Evolutionary conservation across 2,329 filamentous ascomycete species (phyloP).

Genomic region (Venturiaceae sp.): DNA sequence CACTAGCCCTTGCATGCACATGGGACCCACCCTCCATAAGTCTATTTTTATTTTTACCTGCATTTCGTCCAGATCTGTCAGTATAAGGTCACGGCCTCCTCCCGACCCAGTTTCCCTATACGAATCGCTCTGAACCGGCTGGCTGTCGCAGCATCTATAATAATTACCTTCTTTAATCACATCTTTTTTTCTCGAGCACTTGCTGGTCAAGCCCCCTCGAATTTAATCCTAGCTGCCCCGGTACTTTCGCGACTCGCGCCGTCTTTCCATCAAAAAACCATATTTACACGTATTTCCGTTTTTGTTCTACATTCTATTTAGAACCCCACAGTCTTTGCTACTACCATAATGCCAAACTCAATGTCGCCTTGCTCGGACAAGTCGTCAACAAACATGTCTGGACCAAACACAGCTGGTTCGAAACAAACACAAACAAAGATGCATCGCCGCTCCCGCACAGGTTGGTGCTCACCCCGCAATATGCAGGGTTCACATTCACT

Average conservation of each 20-base stretch:
- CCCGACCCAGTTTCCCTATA: background rate
- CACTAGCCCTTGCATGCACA: background rate
- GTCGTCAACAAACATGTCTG: constrained; percentile 35
- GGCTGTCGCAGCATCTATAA: constrained; percentile 9
- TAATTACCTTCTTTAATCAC: constrained; percentile 8
- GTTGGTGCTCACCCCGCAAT: constrained; percentile 44
- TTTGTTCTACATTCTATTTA: background rate
- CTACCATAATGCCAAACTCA: constrained; percentile 1
- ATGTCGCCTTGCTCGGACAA: constrained; percentile 20
- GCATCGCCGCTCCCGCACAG: constrained; percentile 90
- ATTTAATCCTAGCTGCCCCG: constrained; percentile 7
- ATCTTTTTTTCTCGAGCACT: background rate
- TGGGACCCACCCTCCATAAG: background rate
- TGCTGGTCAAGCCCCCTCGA: constrained; percentile 9
- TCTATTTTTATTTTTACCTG: constrained; percentile 2
- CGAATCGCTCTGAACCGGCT: constrained; percentile 7
- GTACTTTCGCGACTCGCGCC: constrained; percentile 5
- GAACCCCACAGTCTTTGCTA: background rate
- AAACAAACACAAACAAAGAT: constrained; percentile 63
- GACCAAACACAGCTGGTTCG: constrained; percentile 42
- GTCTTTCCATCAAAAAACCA: background rate
- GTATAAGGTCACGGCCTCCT: constrained; percentile 4
- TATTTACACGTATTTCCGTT: background rate
- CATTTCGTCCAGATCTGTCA: constrained; percentile 1
- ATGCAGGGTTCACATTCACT: constrained; percentile 14